A percentile compares a stretch with the other conserved stretches of the same genome.
Evolutionary conservation across 2,329 filamentous ascomycete species (phyloP).

Genomic region (Microdochium nivale): DNA sequence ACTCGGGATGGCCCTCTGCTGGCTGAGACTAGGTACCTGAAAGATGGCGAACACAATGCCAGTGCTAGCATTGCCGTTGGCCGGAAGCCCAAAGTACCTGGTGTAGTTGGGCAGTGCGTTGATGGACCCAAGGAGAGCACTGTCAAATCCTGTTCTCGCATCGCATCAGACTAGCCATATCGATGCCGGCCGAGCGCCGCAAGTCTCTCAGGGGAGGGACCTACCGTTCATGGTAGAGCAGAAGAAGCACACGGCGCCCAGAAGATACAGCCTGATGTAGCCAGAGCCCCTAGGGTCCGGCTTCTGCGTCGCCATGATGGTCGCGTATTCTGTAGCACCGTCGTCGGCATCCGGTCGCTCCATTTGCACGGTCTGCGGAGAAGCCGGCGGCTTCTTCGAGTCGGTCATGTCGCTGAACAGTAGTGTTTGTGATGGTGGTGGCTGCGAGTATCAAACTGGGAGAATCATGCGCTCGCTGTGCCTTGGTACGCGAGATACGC

Average conservation of each 20-base stretch:
- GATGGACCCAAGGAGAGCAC: constrained; percentile 32
- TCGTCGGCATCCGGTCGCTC: background rate
- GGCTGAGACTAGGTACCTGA: constrained; percentile 11
- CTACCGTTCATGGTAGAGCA: constrained; percentile 32
- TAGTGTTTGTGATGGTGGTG: background rate
- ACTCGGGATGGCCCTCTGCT: background rate
- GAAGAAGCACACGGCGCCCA: constrained; percentile 18
- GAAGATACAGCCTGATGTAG: constrained; percentile 19
- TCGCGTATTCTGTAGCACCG: constrained; percentile 23
- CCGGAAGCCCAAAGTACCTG: constrained; percentile 25
- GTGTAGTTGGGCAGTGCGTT: constrained; percentile 33
- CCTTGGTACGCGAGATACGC: background rate
- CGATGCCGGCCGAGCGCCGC: background rate
- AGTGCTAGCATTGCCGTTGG: constrained; percentile 26
- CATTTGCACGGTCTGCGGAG: background rate
- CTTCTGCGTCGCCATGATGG: constrained; percentile 20
- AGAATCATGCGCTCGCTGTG: background rate
- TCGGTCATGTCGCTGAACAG: background rate
- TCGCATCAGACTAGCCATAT: background rate
- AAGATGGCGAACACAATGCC: constrained; percentile 36
- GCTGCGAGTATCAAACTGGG: background rate
- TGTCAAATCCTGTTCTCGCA: constrained; percentile 24
- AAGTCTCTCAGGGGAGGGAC: constrained; percentile 1
- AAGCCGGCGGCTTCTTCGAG: background rate
- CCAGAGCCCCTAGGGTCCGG: constrained; percentile 19